Percentiles rank a stretch among this genome's conserved stretches.
Evolutionary conservation across 2,329 filamentous ascomycete genomes (phyloP).

Genomic region (Hymenoscyphus scutula): DNA sequence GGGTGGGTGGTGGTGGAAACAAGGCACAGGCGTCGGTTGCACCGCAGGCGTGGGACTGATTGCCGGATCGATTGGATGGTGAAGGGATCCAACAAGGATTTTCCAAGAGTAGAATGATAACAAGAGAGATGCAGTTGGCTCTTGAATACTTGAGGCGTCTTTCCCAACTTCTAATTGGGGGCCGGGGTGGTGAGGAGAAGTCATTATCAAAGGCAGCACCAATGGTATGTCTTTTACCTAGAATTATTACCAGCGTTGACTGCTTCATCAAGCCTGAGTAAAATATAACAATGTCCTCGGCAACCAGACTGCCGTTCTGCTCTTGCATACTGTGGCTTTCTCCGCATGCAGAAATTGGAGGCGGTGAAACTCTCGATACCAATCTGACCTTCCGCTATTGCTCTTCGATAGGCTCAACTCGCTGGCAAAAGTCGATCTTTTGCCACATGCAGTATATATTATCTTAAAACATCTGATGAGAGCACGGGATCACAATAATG

Average conservation of each 20-base stretch:
- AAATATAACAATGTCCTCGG: constrained; percentile 2
- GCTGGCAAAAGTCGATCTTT: constrained; percentile 12
- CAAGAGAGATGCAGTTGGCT: not conserved
- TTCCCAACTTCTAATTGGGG: not conserved
- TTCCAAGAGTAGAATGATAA: too few relatives aligned
- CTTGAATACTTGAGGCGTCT: not conserved
- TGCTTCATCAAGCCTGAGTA: not conserved
- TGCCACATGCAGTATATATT: constrained; percentile 13
- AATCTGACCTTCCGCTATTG: constrained; percentile 5
- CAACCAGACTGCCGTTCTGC: constrained; percentile 12
- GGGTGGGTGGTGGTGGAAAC: constrained; percentile 1
- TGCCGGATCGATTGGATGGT: not conserved
- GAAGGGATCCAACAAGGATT: too few relatives aligned
- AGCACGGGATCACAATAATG: constrained; percentile 11
- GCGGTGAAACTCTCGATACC: constrained; percentile 10
- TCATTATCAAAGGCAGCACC: not conserved
- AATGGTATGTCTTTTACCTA: not conserved
- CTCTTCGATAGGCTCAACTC: constrained; percentile 10
- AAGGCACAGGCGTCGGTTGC: constrained; percentile 1
- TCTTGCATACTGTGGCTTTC: constrained; percentile 1
- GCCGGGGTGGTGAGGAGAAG: not conserved
- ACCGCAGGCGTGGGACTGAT: not conserved
- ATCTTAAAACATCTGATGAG: constrained; percentile 10
- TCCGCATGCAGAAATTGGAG: constrained; percentile 4
- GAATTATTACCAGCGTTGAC: not conserved